Percentiles rank a stretch among this genome's conserved stretches.
phyloP scores from a whole-genome alignment of 768 basidiomycete genomes.

The Pholiota conissans region DNA sequence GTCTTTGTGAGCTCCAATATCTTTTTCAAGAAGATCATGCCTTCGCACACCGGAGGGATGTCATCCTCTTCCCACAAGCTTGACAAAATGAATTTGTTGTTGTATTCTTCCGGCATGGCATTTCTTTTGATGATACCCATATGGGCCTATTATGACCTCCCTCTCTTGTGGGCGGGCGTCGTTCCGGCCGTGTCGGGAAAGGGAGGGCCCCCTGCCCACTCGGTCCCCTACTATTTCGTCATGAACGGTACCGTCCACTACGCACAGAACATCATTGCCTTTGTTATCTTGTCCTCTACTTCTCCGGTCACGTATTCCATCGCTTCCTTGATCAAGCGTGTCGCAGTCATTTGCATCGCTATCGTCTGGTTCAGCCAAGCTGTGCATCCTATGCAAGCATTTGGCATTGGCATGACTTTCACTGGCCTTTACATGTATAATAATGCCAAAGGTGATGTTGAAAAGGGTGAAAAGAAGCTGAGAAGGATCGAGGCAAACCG shows the following conservation, averaged over 20 bases:
- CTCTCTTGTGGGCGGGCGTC: slow-evolving; percentile 53
- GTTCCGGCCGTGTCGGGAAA: slow-evolving; percentile 43
- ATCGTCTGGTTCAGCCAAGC: slow-evolving; percentile 94
- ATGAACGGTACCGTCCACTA: slow-evolving; percentile 97
- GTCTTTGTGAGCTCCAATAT: slow-evolving; percentile 99
- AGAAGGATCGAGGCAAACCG: slow-evolving; percentile 72
- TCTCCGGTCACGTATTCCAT: slow-evolving; percentile 99
- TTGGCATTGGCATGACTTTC: slow-evolving; percentile 92
- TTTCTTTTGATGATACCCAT: slow-evolving; percentile 96
- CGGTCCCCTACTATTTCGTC: slow-evolving; percentile 80
- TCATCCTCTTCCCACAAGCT: slow-evolving; percentile 66
- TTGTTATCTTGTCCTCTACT: slow-evolving; percentile 91
- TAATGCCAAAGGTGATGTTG: slow-evolving; percentile 88
- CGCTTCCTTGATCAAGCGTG: slow-evolving; percentile 96
- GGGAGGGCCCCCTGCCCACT: slow-evolving; percentile 51
- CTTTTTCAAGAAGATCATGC: slow-evolving; percentile 99
- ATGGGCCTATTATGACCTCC: slow-evolving; percentile 89
- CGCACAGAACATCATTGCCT: slow-evolving; percentile 96
- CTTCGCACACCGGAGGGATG: slow-evolving; percentile 47
- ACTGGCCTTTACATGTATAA: slow-evolving; percentile 95
- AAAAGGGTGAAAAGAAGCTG: slow-evolving; percentile 88
- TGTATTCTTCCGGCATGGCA: slow-evolving; percentile 93
- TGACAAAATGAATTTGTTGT: slow-evolving; percentile 94
- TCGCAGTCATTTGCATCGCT: slow-evolving; percentile 97
- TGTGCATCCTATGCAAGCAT: slow-evolving; percentile 79